Base-by-base conservation (phyloP, 257 asterid species). In the Penstemon barbatus region DNA sequence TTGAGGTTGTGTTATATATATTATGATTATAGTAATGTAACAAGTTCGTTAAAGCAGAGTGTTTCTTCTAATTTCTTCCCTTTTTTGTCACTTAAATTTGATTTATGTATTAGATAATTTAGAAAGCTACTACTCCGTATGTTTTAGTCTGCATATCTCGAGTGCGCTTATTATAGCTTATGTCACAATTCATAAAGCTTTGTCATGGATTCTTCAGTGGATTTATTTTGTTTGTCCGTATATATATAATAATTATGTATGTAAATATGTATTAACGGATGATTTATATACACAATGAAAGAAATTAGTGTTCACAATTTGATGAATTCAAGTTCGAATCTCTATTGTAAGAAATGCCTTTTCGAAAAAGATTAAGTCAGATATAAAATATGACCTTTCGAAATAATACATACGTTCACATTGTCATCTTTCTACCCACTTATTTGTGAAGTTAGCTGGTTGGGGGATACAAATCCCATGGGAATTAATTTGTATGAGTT, bases 11-110 rank as follows among this genome's bases (percentile, higher is more conserved):
- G 10, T 7, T 13, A 43, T 37, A 45, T 43, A 56, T 62, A 25
- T 19, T 44, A 52, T 15, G 18, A 15, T 18, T 68, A 44, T 10
- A 63, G 40, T 78, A 72, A 57, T 77, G 73, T 42, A 66, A 43
- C 42, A 74, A 62, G 89, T 80, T 86, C n/a, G 93, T 80, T 84
- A 86, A 86, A 83, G 83, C 73, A 79, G 63, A 74, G 40, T 25
- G 68, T 59, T 37, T 56, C 8, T 8, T 39, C 2, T 25, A 25
- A 25, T 25, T 25, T 54, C 8, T 64, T 40, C 6, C 18, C n/a
- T 13, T 36, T 3, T 58, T 49, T 70, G 13, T 37, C 45, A 15
- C 7, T 46, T 42, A 39, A 56, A 49, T 57, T 63, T 53, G 15
- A 42, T 58, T 15, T n/a, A 5, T 3, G 43, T 59, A 9, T 53